phyloP scores from a whole-genome alignment of 2,329 filamentous ascomycete genomes.

The Oidium heveae region DNA sequence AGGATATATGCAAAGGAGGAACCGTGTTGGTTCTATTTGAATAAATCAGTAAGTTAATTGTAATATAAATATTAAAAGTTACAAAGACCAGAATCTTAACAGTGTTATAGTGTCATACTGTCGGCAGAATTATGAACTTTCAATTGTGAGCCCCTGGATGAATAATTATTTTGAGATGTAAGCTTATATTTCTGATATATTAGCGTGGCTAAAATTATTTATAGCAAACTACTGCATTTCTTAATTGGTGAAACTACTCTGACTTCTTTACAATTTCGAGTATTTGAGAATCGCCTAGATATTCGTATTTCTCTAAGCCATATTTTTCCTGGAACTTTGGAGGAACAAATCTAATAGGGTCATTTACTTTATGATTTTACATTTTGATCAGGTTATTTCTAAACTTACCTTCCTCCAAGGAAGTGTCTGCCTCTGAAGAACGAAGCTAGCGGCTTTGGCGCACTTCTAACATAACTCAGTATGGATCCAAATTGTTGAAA shows the following conservation, averaged over 20 bases:
- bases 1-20: slow-evolving; percentile 59
- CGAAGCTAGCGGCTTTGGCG: slow-evolving; percentile 72
- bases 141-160: no score
- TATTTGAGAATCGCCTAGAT: slow-evolving; percentile 70
- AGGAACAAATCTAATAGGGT: slow-evolving; percentile 42
- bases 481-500: no score
- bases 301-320: slow-evolving; percentile 55
- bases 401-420: slow-evolving; percentile 49
- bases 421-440: slow-evolving; percentile 78
- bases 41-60: slow-evolving; percentile 12
- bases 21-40: slow-evolving; percentile 53
- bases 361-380: no score
- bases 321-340: slow-evolving; percentile 63
- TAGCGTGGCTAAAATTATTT: no score
- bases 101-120: no score
- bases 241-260: neutral
- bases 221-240: no score
- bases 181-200: no score
- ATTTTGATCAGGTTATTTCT: neutral
- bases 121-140: no score
- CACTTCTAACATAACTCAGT: slow-evolving; percentile 26
- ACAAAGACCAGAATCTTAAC: neutral
- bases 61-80: neutral
- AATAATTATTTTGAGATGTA: no score
- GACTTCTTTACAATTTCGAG: slow-evolving; percentile 38